Evolutionary conservation across 2,329 filamentous ascomycete species (phyloP).

Genomic region (Chaetomium strumarium): DNA sequence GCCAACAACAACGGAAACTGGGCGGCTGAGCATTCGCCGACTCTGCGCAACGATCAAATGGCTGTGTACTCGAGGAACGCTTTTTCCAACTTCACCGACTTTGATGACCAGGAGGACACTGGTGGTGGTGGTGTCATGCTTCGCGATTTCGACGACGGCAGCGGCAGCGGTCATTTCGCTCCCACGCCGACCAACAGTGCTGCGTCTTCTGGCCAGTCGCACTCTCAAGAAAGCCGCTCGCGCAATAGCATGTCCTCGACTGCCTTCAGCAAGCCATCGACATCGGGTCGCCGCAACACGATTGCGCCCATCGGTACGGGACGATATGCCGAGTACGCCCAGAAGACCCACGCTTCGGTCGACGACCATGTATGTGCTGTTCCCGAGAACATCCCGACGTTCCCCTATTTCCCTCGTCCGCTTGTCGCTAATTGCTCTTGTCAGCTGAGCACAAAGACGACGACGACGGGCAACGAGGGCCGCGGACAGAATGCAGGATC

Average conservation of each 20-base stretch:
- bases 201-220: not conserved
- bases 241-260: not conserved
- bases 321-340: not conserved
- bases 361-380: not conserved
- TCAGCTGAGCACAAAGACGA: not conserved
- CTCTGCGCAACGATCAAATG: not conserved
- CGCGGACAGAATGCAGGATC: not conserved
- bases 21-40: not conserved
- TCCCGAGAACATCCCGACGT: not conserved
- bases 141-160: conserved; percentile 12
- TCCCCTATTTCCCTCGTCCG: not conserved
- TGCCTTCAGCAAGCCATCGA: not conserved
- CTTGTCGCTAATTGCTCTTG: not conserved
- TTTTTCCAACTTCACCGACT: conserved; percentile 1
- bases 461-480: not conserved
- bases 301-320: conserved; percentile 15
- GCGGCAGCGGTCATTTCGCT: not conserved
- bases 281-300: not conserved
- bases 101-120: conserved; percentile 8
- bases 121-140: conserved; percentile 16
- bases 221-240: not conserved
- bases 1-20: not conserved
- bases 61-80: not conserved
- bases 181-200: not conserved
- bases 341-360: not conserved